Evolutionary conservation across 2,329 filamentous ascomycete genomes (phyloP), one percentile per base, ranked within the genome.

Genomic region (Pseudopyrenochaeta lycopersici): DNA sequence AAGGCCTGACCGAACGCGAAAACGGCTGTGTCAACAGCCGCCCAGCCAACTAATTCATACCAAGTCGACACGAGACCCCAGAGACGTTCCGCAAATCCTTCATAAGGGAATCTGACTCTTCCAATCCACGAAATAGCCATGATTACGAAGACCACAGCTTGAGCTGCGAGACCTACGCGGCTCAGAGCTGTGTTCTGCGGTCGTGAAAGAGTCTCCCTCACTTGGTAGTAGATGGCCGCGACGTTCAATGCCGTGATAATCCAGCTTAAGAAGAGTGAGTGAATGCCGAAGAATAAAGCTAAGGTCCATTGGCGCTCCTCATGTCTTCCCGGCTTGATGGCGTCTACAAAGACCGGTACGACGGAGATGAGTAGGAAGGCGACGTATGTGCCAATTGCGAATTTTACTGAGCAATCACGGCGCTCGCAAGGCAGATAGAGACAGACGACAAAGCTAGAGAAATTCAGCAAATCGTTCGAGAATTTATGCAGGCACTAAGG

Each of bases 1-100:
- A 38, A 11, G 17, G 33, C 31, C 27, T 47, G 44, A 38, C 44
- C 31, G 10, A 47, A 14, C 18, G 32, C 44, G 23, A 47, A 47
- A 18, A 47, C 36, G 14, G 18, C 32, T 12, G 15, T 35, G 44
- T 47, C 44, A 47, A 47, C 44, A 38, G 32, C 44, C 21, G 44
- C 31, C 31, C 44, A 47, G 21, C 44, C 32, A 47, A 35, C 44
- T 32, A 47, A n/a, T 35, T 21, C 44, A 38, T 47, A 39, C 31
- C 32, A 47, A 47, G 31, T 36, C 27, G 17, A 47, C 32, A 38
- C 11, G 5, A 12, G 18, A 7, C 14, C 33, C 32, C 44, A 36
- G 17, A 27, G 18, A 30, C 14, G 20, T 31, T 32, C 42, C 7
- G 12, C 42, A 12, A 23, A 15, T 30, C 31, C 29, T 9, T 45